Base-by-base conservation (phyloP, 2,329 filamentous ascomycete species). In the Didymella segeticola region DNA sequence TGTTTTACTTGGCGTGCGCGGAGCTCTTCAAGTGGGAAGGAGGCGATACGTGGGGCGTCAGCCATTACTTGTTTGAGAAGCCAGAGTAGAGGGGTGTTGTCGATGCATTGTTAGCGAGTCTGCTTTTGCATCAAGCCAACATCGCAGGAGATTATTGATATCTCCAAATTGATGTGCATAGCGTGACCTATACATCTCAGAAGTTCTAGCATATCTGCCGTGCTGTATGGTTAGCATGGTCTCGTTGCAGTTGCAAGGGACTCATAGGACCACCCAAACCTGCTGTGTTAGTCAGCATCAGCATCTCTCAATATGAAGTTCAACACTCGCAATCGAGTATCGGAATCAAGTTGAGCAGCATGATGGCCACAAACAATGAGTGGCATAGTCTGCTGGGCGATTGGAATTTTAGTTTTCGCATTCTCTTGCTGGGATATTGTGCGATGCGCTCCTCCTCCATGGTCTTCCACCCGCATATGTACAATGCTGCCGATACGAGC, bases 1-100 rank as follows among this genome's bases (percentile, higher is more conserved):
- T 89, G 27, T 90, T 89, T 61, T 88, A 89, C 69, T 79, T 89
- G 80, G 87, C 86, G 23, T 89, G 87, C 72, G 85, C 86, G 37
- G 86, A 89, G 74, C 70, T 90, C 57, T 90, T 89, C 71, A 84
- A 82, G 33, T 87, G 83, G 69, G 80, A 84, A 30, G 83, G 82
- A 12, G 86, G 86, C 9, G 86, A 90, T 64, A 84, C 80, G 5
- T 89, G 87, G 86, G 87, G 86, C 4, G 84, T 89, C 1, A 80
- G 80, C 38, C 86, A 89, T 73, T 86, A 86, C 66, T 72, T 89
- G 49, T 89, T 90, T 64, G 82, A 86, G 73, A 89, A 89, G 75
- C 72, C 72, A 5, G 57, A 63, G 56, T 68, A 64, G 47, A 11
- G 15, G 19, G 8, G 5, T 19, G 6, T 9, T 19, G 6, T 9